Conservation (phyloP, 1,139 yeast genomes). For the Geotrichum klebahnii region DNA sequence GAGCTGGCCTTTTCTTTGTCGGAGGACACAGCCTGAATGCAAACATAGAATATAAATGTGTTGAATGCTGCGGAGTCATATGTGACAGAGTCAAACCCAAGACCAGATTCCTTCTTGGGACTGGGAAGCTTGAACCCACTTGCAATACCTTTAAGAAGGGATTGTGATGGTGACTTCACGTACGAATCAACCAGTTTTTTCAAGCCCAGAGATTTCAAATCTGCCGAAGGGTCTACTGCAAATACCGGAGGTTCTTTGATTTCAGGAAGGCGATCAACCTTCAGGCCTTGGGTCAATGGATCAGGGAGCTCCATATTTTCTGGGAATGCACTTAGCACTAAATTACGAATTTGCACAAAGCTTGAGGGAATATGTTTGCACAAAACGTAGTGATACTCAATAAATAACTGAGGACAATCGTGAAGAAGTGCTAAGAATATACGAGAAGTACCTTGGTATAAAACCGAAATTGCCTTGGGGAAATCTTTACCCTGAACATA, state of each 20-base stretch:
- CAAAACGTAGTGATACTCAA: constrained; percentile 73
- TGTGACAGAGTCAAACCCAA: constrained; percentile 57
- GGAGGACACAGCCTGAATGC: constrained; percentile 66
- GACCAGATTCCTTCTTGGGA: constrained; percentile 54
- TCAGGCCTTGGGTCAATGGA: constrained; percentile 72
- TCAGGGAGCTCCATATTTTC: constrained; percentile 58
- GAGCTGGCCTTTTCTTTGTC: constrained; percentile 33
- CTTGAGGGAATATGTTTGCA: constrained; percentile 68
- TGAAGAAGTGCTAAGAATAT: constrained; percentile 74
- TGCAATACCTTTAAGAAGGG: constrained; percentile 61
- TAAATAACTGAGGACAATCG: constrained; percentile 82
- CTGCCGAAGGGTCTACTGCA: constrained; percentile 58
- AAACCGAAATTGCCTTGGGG: constrained; percentile 67
- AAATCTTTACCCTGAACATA: constrained; percentile 46
- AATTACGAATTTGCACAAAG: constrained; percentile 77
- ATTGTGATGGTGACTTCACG: constrained; percentile 67
- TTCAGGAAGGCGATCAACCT: constrained; percentile 63
- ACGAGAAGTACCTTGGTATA: constrained; percentile 85
- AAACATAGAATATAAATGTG: constrained; percentile 78
- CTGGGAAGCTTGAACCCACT: constrained; percentile 54
- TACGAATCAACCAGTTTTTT: constrained; percentile 77
- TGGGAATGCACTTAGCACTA: constrained; percentile 82
- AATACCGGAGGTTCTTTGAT: constrained; percentile 58
- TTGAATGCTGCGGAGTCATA: constrained; percentile 64
- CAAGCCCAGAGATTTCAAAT: constrained; percentile 55